Base-by-base conservation (phyloP, 2,329 filamentous ascomycete species). In the Aspergillus floridensis region DNA sequence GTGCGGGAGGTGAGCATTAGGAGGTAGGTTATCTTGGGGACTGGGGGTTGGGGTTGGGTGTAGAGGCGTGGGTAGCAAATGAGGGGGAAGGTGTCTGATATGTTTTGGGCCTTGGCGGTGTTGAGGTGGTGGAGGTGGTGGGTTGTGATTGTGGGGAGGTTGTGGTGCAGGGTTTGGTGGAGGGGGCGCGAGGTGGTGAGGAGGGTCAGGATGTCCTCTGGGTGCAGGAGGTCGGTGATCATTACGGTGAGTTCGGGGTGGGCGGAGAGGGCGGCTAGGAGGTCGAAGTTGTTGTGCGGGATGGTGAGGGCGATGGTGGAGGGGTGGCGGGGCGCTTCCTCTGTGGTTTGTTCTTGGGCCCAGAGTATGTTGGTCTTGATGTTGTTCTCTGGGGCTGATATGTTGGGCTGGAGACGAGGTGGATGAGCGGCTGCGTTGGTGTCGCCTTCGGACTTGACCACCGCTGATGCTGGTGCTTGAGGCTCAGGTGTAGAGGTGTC, bases 161-260 rank as follows among this genome's bases (percentile, higher is more conserved):
- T 80, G 54, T 78, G 76, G 69, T 88, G 83, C 67, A 91, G 72
- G 29, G 86, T 78, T 51, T 76, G 71, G 68, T 91, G 83, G 69
- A 90, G 88, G 38, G 82, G 78, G 57, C 80, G 84, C 71, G 84
- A 89, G 64, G 86, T 83, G 64, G 82, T 78, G 77, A 89, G 91
- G 35, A 92, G 79, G 49, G 77, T 81, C 60, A 92, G 71, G 6
- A 92, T 77, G 56, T 88, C 85, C 14, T 76, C 68, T 0, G 84
- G 74, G 7, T 73, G 70, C 21, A 91, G 79, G 59, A 83, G 78
- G 63, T 80, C 79, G 59, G 82, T 81, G 7, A 90, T 67, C 52
- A 82, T 76, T 50, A 87, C 76, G 49, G 82, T 74, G 4, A 91
- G 74, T 56, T 86, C 83, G 4, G 81, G 57, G 26, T 66, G 53